Evolutionary conservation across 495 filamentous ascomycete genomes (phyloP).

Genomic region (Aspergillus campestris): DNA sequence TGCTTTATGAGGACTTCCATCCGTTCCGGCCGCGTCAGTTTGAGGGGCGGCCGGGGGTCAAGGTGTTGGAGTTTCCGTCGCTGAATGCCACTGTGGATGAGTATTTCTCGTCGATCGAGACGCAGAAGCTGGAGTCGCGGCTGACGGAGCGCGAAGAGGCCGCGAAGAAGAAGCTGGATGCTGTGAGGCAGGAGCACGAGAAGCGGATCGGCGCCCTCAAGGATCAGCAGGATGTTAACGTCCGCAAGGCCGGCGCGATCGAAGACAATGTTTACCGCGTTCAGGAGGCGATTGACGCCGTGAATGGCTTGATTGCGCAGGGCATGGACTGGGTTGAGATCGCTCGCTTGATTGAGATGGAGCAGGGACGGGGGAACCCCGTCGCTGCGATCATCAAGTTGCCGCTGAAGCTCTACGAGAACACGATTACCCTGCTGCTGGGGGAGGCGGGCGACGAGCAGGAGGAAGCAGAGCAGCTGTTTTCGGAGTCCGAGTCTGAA

Average conservation of each 20-base stretch:
- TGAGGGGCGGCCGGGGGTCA: conserved; percentile 51
- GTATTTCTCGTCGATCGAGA: conserved; percentile 93
- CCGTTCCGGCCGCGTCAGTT: conserved; percentile 86
- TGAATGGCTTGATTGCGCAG: conserved; percentile 81
- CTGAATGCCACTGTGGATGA: conserved; percentile 93
- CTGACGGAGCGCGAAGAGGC: conserved; percentile 71
- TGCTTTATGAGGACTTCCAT: conserved; percentile 92
- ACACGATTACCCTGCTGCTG: conserved; percentile 74
- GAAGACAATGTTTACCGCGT: conserved; percentile 82
- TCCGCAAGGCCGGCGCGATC: conserved; percentile 82
- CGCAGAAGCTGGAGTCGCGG: conserved; percentile 79
- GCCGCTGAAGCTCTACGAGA: conserved; percentile 82
- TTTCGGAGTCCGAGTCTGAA: conserved; percentile 52
- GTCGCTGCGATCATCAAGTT: conserved; percentile 83
- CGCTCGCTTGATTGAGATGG: conserved; percentile 75
- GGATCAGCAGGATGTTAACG: conserved; percentile 68
- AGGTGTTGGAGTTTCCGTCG: conserved; percentile 65
- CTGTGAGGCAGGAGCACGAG: conserved; percentile 70
- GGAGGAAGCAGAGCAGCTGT: conserved; percentile 46
- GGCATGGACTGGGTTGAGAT: conserved; percentile 97
- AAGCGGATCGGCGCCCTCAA: conserved; percentile 77
- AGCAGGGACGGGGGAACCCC: conserved; percentile 70
- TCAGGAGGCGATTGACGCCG: conserved; percentile 81
- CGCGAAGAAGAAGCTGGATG: conserved; percentile 74
- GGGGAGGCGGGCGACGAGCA: conserved; percentile 57